Conservation (phyloP, 257 asterid species). For the Solanum pinnatisectum region DNA sequence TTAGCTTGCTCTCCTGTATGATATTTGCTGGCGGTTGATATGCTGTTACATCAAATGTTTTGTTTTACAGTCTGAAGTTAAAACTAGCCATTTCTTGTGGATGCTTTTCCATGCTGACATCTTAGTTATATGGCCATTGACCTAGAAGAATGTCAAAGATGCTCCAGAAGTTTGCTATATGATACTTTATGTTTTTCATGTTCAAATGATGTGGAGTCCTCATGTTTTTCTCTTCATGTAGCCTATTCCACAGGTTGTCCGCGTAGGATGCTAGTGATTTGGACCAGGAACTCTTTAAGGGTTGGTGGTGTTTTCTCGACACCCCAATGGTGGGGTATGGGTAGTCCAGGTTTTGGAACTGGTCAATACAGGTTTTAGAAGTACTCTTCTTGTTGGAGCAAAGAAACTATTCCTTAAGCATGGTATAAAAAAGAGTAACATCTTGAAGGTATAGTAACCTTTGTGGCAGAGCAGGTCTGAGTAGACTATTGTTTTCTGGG, state of each 20-base stretch:
- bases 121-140: constrained; percentile 46
- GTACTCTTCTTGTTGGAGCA: background rate
- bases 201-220: constrained; percentile 12
- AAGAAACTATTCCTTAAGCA: background rate
- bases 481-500: background rate
- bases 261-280: constrained; percentile 23
- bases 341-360: background rate
- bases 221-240: background rate
- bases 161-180: constrained; percentile 26
- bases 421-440: background rate
- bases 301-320: constrained; percentile 10
- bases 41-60: constrained; percentile 93
- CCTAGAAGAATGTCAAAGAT: constrained; percentile 44
- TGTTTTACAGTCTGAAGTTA: constrained; percentile 84
- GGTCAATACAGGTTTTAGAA: background rate
- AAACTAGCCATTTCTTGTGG: constrained; percentile 27
- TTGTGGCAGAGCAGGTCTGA: background rate
- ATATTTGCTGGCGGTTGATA: constrained; percentile 99
- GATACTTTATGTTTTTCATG: constrained; percentile 21
- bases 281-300: constrained; percentile 20
- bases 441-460: background rate
- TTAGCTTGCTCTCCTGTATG: constrained; percentile 91
- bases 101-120: constrained; percentile 68
- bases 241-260: constrained; percentile 21
- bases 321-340: background rate